phyloP scores from a whole-genome alignment of 352 stramenopile species.

The Globisporangium nunn region DNA sequence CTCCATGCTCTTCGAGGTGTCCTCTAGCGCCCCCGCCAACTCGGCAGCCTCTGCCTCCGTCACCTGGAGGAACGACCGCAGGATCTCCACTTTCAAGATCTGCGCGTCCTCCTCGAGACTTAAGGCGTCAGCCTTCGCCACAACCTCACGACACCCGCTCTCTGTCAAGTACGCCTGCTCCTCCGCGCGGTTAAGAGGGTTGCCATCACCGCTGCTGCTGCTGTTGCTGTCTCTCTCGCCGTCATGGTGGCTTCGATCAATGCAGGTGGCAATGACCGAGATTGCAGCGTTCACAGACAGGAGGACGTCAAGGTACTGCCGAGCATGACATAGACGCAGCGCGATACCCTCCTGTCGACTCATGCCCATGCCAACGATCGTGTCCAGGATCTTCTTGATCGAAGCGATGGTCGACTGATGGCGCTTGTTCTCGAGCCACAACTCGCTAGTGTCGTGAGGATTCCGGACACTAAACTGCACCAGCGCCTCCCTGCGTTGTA shows the following conservation, averaged over 20 bases:
- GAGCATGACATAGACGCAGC: constrained; percentile 4
- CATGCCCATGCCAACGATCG: constrained; percentile 8
- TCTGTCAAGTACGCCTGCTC: constrained; percentile 11
- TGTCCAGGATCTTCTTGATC: constrained; percentile 2
- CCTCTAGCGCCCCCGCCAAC: constrained; percentile 21
- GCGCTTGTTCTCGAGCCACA: constrained; percentile 10
- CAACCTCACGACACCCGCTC: constrained; percentile 21
- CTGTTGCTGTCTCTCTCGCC: background rate
- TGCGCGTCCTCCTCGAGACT: constrained; percentile 4
- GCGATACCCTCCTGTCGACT: constrained; percentile 4
- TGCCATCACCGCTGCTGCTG: background rate
- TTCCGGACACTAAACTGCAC: constrained; percentile 10
- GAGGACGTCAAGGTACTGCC: constrained; percentile 15
- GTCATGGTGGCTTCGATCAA: constrained; percentile 2
- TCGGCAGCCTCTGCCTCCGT: constrained; percentile 23
- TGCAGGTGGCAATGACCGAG: constrained; percentile 8
- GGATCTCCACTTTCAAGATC: constrained; percentile 33
- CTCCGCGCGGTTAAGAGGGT: background rate
- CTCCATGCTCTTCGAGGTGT: constrained; percentile 37
- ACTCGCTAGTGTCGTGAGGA: constrained; percentile 1
- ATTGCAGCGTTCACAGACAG: constrained; percentile 12
- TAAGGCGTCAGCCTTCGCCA: constrained; percentile 24
- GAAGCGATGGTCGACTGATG: constrained; percentile 11
- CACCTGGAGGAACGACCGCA: constrained; percentile 24
- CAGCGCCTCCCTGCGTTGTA: constrained; percentile 18